Base-by-base conservation (phyloP, 2,329 filamentous ascomycete genomes). In the Coniochaeta prunicola region DNA sequence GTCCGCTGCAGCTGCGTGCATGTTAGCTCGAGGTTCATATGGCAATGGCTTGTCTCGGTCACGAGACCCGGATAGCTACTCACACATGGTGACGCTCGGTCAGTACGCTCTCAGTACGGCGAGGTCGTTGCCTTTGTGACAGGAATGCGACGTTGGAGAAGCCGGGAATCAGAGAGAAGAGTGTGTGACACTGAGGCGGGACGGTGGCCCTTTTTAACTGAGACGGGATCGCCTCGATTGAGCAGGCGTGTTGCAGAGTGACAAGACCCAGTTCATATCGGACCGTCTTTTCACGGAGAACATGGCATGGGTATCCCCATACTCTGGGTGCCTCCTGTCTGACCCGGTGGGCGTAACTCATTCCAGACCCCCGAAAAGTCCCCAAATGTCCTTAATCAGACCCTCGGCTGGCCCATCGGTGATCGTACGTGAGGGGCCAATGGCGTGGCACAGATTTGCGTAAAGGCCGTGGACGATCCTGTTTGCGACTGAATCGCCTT, bases 31-130 rank as follows among this genome's bases (percentile, higher is more conserved):
- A n/a, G n/a, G n/a, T n/a, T n/a, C n/a, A n/a, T n/a, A n/a, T n/a
- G n/a, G n/a, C n/a, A n/a, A n/a, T n/a, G n/a, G n/a, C n/a, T n/a
- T n/a, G n/a, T n/a, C n/a, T n/a, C n/a, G 17, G 40, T 24, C 17
- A 8, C 21, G 8, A 45, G 7, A n/a, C 8, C 40, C 17, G 40
- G 40, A 36, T 33, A 31, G 15, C 8, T 3, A 55, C 53, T 33
- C 19, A 53, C 50, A 53, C 50, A 53, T 53, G 53, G 53, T 55
- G 45, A 50, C 45, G 24, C 45, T 50, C 45, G 45, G 45, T 50
- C 45, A 50, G 45, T 50, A 50, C 45, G 45, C 9, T 15, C 12
- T 45, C 19, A 24, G 40, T 45, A 45, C 40, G 24, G 45, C 45
- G 45, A 50, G 45, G 45, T 50, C 45, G 28, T 30, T 17, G 1